Percentiles rank a stretch among this genome's conserved stretches.
These are phyloP conservation scores for Yamadazyma triangularis DNA, from an alignment of 1,139 yeast species.

Conservation along the genomic window DNA sequence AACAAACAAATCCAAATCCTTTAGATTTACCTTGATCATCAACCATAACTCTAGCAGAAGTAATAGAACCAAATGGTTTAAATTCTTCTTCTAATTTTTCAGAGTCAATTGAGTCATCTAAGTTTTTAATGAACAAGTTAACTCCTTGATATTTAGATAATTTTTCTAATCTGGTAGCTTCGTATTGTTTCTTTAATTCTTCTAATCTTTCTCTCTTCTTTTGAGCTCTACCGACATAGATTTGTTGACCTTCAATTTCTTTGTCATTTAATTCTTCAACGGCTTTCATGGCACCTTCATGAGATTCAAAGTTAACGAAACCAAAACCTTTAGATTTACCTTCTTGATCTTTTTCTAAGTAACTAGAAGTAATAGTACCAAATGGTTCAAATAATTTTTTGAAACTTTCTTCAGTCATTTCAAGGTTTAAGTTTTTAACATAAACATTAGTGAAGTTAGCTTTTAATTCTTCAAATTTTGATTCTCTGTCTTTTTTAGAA, in stretches of 20 bases:
- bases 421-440: slow-evolving; percentile 82
- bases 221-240: slow-evolving; percentile 98
- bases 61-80: slow-evolving; percentile 88
- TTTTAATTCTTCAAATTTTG: slow-evolving; percentile 87
- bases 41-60: slow-evolving; percentile 95
- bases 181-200: slow-evolving; percentile 94
- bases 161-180: slow-evolving; percentile 88
- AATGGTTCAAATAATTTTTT: slow-evolving; percentile 64
- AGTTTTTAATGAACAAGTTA: slow-evolving; percentile 93
- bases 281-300: slow-evolving; percentile 85
- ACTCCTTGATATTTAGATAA: slow-evolving; percentile 96
- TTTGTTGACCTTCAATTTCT: slow-evolving; percentile 79
- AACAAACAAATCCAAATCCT: slow-evolving; percentile 98
- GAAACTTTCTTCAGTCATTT: slow-evolving; percentile 70
- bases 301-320: slow-evolving; percentile 85
- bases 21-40: slow-evolving; percentile 93
- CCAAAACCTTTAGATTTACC: slow-evolving; percentile 96
- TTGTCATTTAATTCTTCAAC: slow-evolving; percentile 88
- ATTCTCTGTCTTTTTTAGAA: slow-evolving; percentile 91
- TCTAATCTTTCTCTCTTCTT: slow-evolving; percentile 97
- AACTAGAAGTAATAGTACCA: slow-evolving; percentile 84
- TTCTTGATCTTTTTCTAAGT: slow-evolving; percentile 76
- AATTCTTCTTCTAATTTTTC: slow-evolving; percentile 91
- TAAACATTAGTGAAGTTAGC: slow-evolving; percentile 94
- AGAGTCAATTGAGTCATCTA: slow-evolving; percentile 90